These are phyloP conservation scores for Cryptococcus depauperatus DNA, from an alignment of 1,284 basidiomycete genomes.

Conservation along the genomic window DNA sequence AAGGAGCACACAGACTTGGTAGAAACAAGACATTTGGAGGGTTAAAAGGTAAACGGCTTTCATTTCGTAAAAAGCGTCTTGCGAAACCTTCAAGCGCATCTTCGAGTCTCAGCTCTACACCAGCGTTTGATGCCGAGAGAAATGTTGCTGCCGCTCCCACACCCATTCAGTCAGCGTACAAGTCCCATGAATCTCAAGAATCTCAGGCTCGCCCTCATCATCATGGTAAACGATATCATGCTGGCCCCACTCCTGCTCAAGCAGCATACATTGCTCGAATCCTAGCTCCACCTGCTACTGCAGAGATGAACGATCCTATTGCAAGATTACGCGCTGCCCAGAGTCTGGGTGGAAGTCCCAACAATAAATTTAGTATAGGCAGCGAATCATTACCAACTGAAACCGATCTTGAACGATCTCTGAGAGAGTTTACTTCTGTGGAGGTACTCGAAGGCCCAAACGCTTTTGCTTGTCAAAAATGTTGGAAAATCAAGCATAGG, in stretches of 20 bases:
- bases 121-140: conserved; percentile 1
- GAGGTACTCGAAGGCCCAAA: conserved; percentile 89
- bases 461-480: conserved; percentile 81
- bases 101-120: conserved; percentile 1
- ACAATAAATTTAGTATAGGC: neutral
- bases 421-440: conserved; percentile 78
- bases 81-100: conserved; percentile 15
- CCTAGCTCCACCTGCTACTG: conserved; percentile 19
- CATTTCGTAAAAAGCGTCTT: no score
- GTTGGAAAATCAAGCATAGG: conserved; percentile 62
- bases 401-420: conserved; percentile 52
- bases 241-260: conserved; percentile 40
- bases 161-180: conserved; percentile 1
- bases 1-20: conserved; percentile 8
- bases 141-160: conserved; percentile 1
- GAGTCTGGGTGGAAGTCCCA: conserved; percentile 11
- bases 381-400: neutral
- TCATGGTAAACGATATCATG: conserved; percentile 12
- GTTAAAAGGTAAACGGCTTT: no score
- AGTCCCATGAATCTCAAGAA: conserved; percentile 3
- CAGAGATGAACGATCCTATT: conserved; percentile 27
- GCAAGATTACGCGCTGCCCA: conserved; percentile 35
- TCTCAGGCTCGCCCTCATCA: conserved; percentile 2
- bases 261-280: conserved; percentile 45
- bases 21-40: no score